Conservation (phyloP, 768 basidiomycete genomes). For the Rubroboletus pulcherrimus region DNA sequence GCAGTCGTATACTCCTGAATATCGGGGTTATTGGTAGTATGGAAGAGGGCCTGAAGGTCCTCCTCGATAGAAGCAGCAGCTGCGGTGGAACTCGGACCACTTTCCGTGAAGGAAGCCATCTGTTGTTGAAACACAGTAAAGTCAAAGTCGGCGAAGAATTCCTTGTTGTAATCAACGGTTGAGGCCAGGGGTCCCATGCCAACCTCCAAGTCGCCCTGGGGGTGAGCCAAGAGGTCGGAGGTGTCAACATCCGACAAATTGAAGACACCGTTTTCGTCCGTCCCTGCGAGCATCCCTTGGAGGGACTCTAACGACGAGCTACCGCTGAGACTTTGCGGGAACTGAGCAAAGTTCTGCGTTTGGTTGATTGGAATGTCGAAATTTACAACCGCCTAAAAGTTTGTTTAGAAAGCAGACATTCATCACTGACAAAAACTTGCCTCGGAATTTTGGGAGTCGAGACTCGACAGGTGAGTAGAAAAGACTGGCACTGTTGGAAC, state of each 20-base stretch:
- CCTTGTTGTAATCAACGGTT: constrained; percentile 6
- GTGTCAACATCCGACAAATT: constrained; percentile 33
- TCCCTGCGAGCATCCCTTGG: constrained; percentile 30
- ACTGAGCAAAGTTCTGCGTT: constrained; percentile 1
- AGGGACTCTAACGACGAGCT: constrained; percentile 21
- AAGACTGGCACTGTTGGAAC: not conserved
- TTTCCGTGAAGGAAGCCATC: not conserved
- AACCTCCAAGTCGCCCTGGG: constrained; percentile 38
- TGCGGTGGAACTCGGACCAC: constrained; percentile 1
- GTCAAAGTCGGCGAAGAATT: constrained; percentile 24
- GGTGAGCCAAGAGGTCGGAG: constrained; percentile 29
- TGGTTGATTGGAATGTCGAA: constrained; percentile 15
- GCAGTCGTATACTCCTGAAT: constrained; percentile 9
- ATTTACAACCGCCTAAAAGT: constrained; percentile 8
- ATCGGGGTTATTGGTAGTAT: constrained; percentile 9
- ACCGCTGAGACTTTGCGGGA: not conserved
- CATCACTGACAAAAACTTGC: constrained; percentile 4
- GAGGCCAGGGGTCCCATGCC: constrained; percentile 13
- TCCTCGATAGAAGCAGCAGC: constrained; percentile 1
- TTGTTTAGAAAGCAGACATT: not conserved
- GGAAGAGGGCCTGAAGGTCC: constrained; percentile 25
- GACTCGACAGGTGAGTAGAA: not conserved
- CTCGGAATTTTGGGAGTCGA: constrained; percentile 5
- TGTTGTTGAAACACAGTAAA: constrained; percentile 13
- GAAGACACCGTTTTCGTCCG: constrained; percentile 35